These are phyloP conservation scores for Strigomonas galati DNA, from an alignment of 208 protist species.

Conservation along the genomic window DNA sequence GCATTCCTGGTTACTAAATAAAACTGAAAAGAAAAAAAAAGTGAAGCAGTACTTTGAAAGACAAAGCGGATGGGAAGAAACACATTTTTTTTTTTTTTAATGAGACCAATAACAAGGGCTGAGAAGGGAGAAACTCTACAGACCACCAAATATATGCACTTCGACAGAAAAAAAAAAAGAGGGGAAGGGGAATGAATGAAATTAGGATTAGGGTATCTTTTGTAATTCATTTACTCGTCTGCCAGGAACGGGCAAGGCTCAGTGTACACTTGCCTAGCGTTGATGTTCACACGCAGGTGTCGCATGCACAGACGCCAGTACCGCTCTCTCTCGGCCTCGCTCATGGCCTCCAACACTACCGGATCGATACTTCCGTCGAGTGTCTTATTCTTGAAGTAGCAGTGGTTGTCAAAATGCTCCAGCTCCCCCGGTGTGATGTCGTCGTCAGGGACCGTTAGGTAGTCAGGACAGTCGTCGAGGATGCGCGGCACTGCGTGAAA, in stretches of 20 bases:
- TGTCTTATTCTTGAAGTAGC: conserved; percentile 26
- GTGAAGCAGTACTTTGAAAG: not conserved
- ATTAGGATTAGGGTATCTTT: no score
- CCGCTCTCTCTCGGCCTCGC: conserved; percentile 36
- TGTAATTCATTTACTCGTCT: no score
- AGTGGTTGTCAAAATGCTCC: conserved; percentile 28
- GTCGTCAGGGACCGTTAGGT: conserved; percentile 48
- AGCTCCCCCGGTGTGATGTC: conserved; percentile 28
- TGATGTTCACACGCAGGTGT: conserved; percentile 87
- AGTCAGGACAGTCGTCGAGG: conserved; percentile 74
- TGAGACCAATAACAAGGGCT: not conserved
- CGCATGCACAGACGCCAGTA: conserved; percentile 86
- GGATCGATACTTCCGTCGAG: conserved; percentile 27
- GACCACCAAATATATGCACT: not conserved
- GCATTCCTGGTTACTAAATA: not conserved
- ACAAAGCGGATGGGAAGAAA: no score
- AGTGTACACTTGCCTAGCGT: conserved; percentile 77
- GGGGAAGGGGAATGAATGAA: not conserved
- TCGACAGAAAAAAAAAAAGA: conserved; percentile 9
- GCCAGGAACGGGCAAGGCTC: conserved; percentile 45
- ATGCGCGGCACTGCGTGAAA: conserved; percentile 80
- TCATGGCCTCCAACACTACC: conserved; percentile 30
- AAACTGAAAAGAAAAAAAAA: not conserved
- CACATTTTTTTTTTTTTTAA: not conserved
- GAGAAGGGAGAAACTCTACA: no score